phyloP scores from a whole-genome alignment of 257 asterid genomes.

The Gentiana straminea region DNA sequence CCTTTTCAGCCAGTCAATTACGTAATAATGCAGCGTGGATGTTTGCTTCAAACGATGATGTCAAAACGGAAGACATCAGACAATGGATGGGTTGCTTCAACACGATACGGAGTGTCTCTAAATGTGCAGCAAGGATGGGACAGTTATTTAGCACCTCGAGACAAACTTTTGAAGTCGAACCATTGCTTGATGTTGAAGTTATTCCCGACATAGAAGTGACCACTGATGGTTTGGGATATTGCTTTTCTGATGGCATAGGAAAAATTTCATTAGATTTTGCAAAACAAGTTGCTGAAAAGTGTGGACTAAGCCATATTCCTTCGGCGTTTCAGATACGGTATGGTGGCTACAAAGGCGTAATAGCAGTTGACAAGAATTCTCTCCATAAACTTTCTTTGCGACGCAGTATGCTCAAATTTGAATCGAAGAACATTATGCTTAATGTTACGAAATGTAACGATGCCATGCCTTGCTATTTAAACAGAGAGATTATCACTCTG shows the following conservation, averaged over 20 bases:
- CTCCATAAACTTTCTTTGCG: conserved; percentile 61
- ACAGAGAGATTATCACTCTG: conserved; percentile 70
- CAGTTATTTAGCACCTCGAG: conserved; percentile 76
- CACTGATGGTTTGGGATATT: conserved; percentile 56
- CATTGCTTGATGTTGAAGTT: conserved; percentile 32
- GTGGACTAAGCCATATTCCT: conserved; percentile 52
- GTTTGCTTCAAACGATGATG: conserved; percentile 76
- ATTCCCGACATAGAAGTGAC: conserved; percentile 65
- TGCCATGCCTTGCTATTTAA: conserved; percentile 83
- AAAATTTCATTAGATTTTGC: conserved; percentile 66
- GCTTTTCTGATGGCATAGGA: conserved; percentile 95
- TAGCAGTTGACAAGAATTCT: conserved; percentile 54
- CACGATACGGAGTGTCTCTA: conserved; percentile 64
- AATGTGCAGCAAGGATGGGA: conserved; percentile 98
- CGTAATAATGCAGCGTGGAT: conserved; percentile 92
- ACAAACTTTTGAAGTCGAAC: conserved; percentile 54
- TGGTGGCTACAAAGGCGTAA: conserved; percentile 94
- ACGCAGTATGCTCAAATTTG: conserved; percentile 77
- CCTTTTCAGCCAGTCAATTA: conserved; percentile 88
- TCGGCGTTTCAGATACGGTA: conserved; percentile 93
- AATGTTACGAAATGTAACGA: conserved; percentile 79
- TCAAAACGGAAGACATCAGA: conserved; percentile 64
- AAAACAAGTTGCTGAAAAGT: conserved; percentile 35
- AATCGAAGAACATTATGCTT: conserved; percentile 72
- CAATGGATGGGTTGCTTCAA: conserved; percentile 94